These are phyloP conservation scores for Talaromyces trachyspermus DNA, from an alignment of 495 filamentous ascomycete species.

Conservation along the genomic window DNA sequence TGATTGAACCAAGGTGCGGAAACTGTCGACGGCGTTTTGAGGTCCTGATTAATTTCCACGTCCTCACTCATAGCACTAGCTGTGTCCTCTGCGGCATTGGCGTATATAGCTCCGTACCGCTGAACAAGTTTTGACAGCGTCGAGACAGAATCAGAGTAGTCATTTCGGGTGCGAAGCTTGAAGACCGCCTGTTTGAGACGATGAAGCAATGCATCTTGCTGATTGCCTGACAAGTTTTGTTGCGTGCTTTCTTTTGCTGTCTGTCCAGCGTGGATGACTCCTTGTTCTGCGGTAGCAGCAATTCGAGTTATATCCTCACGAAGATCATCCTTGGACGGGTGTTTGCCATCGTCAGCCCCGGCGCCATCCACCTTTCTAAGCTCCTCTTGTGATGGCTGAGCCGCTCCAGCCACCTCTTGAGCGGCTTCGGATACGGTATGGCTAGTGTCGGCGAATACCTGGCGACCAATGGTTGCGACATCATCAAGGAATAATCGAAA, in stretches of 20 bases:
- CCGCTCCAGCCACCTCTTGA: slow-evolving; percentile 59
- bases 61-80: slow-evolving; percentile 58
- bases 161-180: slow-evolving; percentile 64
- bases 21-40: slow-evolving; percentile 70
- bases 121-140: slow-evolving; percentile 68
- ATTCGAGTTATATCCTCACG: slow-evolving; percentile 56
- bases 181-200: slow-evolving; percentile 70
- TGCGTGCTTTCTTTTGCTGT: slow-evolving; percentile 59
- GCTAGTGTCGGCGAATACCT: slow-evolving; percentile 83
- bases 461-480: slow-evolving; percentile 65
- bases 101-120: slow-evolving; percentile 71
- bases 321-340: slow-evolving; percentile 52
- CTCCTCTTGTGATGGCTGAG: slow-evolving; percentile 60
- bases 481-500: slow-evolving; percentile 86
- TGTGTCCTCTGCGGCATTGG: slow-evolving; percentile 58
- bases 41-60: slow-evolving; percentile 61
- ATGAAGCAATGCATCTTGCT: slow-evolving; percentile 64
- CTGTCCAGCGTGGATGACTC: slow-evolving; percentile 55
- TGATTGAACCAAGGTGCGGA: slow-evolving; percentile 68
- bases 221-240: slow-evolving; percentile 54
- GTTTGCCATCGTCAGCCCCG: slow-evolving; percentile 44
- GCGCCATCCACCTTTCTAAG: slow-evolving; percentile 49
- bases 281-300: slow-evolving; percentile 53
- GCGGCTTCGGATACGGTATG: slow-evolving; percentile 67
- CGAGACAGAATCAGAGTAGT: slow-evolving; percentile 80